Evolutionary conservation across 2,329 filamentous ascomycete species (phyloP), one percentile per base, ranked within the genome.

Genomic region (Arthrobotrys conoides): DNA sequence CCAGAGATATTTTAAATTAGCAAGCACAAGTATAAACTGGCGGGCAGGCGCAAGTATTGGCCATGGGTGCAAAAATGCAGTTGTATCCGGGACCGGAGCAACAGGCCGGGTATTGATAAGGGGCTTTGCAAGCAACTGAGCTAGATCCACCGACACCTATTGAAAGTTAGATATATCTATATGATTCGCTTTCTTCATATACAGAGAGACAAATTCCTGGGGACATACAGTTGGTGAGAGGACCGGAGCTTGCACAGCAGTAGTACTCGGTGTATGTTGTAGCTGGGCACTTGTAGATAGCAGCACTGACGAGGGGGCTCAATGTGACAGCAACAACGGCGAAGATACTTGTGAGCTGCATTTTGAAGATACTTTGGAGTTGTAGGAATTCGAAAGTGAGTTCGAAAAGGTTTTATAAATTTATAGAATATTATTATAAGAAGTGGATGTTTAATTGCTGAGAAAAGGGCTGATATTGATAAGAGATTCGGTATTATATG

Each of bases 51-150:
- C 71, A 75, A 30, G 63, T 51, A 18, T 75, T 75, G 9, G 71
- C 71, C n/a, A 18, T 63, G 9, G 27, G 38, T 18, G 71, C 64
- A 16, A 75, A 75, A n/a, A 66, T 75, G n/a, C 71, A 75, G 64
- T 66, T 75, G 44, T 75, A 75, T 63, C 64, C 71, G 10, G 71
- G 71, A 53, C 71, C 71, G 12, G 51, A 30, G 46, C 71, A 75
- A 46, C 71, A 75, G 33, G 61, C 71, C 36, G 71, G 71, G 20
- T 75, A 75, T 18, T 44, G 57, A 9, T 61, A 61, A 3, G 18
- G 36, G 9, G 9, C 36, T 44, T n/a, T 6, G 36, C 57, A 61
- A 18, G 57, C 57, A 24, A 27, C 14, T 27, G 24, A 20, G 20
- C 57, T 61, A 20, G 57, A 61, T 61, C 57, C 57, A 14, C 10